Evolutionary conservation across 257 asterid genomes (phyloP), one percentile per base, ranked within the genome.

Genomic region (Salvia rosmarinus): DNA sequence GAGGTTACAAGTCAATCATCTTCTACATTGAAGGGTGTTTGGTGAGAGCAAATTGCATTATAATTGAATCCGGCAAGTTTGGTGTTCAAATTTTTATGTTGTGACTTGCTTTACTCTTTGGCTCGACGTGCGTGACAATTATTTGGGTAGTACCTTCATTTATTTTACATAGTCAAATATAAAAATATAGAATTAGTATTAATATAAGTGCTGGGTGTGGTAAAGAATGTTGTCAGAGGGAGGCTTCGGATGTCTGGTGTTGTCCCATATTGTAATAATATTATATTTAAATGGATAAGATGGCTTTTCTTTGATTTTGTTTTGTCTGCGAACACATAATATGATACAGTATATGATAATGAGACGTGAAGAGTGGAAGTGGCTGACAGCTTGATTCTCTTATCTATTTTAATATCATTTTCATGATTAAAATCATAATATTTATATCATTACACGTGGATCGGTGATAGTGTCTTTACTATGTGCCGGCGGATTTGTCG

Each of bases 171-270:
- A 25, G 3, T 25, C 30, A 25, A n/a, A n/a, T n/a, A n/a, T n/a
- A n/a, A n/a, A n/a, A n/a, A 25, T 25, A 25, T 25, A 25, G 3
- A 32, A 5, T 32, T 32, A 32, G n/a, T n/a, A n/a, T n/a, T 3
- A 0, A 2, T 5, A 32, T 34, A 37, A 25, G 19, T 30, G n/a
- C 4, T 37, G 37, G 12, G 35, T 56, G 49, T 59, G 9, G 25
- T 56, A 23, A 68, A 69, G 80, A 76, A 69, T 76, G 71, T 69
- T 62, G 71, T 60, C 76, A 76, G 69, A 37, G 17, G 56, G 52
- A 37, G 71, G 61, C 9, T 72, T 37, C 47, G 54, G 16, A 67
- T 67, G 74, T 67, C 57, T 66, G 34, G 49, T 44, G 30, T 44
- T 64, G 70, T 64, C 50, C 4, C 44, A 6, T 39, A 16, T 52